phyloP scores from a whole-genome alignment of 352 stramenopile species.

The Blastocystis sp. region DNA sequence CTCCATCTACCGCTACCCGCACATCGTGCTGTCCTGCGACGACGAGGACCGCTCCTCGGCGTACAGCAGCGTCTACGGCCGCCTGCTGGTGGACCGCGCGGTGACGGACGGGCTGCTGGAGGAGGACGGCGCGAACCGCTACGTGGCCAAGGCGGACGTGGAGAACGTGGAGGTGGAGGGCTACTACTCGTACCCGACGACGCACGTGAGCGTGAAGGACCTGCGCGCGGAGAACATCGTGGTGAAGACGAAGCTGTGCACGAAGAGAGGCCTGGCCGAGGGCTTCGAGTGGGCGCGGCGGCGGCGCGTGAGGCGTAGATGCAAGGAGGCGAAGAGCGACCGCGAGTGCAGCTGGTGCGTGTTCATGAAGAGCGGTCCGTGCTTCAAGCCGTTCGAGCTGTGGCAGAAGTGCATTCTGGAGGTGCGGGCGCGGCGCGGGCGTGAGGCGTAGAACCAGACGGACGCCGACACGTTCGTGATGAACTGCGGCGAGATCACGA shows the following conservation, averaged over 20 bases:
- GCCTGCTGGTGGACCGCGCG: slow-evolving; percentile 48
- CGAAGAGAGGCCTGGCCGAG: slow-evolving; percentile 22
- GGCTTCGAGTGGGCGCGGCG: not conserved
- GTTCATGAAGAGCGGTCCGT: slow-evolving; percentile 84
- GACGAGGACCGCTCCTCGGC: slow-evolving; percentile 39
- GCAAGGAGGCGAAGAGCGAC: slow-evolving; percentile 73
- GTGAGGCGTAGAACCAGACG: slow-evolving; percentile 41
- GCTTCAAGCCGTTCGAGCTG: slow-evolving; percentile 78
- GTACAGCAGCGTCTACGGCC: slow-evolving; percentile 48
- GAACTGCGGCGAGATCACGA: slow-evolving; percentile 77
- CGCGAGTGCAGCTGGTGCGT: slow-evolving; percentile 83
- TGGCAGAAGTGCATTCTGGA: slow-evolving; percentile 81
- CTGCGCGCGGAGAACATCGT: slow-evolving; percentile 15
- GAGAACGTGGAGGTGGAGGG: slow-evolving; percentile 60
- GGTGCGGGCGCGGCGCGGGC: slow-evolving; percentile 35
- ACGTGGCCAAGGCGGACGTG: slow-evolving; percentile 53
- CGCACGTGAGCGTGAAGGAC: slow-evolving; percentile 54
- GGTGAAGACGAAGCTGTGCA: slow-evolving; percentile 61
- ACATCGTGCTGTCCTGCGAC: slow-evolving; percentile 65
- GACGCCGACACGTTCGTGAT: slow-evolving; percentile 78
- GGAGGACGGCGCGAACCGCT: slow-evolving; percentile 24
- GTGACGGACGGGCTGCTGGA: slow-evolving; percentile 59
- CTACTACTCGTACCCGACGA: slow-evolving; percentile 64
- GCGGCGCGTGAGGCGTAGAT: not conserved
- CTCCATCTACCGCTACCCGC: slow-evolving; percentile 55